Evolutionary conservation across 78 protist genomes (phyloP), one percentile per base, ranked within the genome.

Genomic region (Mastigamoeba balamuthi): DNA sequence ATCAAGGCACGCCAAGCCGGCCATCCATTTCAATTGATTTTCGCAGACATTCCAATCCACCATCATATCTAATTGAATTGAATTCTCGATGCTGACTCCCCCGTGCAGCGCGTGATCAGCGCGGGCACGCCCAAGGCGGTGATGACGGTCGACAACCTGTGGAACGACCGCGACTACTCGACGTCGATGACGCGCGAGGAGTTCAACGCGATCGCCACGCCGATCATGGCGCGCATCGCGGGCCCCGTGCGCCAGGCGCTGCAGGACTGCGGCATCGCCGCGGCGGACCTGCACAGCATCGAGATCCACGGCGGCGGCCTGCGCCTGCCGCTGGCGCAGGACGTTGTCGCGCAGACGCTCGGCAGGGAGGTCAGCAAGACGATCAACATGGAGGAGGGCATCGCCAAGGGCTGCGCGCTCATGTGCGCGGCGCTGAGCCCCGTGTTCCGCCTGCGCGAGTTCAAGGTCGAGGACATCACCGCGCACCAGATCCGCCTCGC

Each of bases 401-500:
- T 91, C 29, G 79, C 95, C 70, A 75, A 92, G 44, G 99, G 99
- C 40, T 85, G 93, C 66, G 95, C 95, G 17, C 85, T 94, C 48
- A 82, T 74, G 69, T 85, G 88, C 72, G 99, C 99, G 67, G 89
- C 89, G 81, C 71, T 94, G 69, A 64, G 82, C 25, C 96, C 96
- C 37, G 44, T 72, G 8, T 93, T 93, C 91, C 70, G 80, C 40
- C 94, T 94, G 39, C 88, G 93, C 42, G 94, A 89, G 42, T 93
- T 85, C 52, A 35, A 27, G 25, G 73, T 91, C 29, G 38, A 63
- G 58, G 97, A 94, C 69, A 42, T 48, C 10, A 72, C 87, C 4
- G 71, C 82, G 28, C 75, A 82, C 83, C 88, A 88, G 74, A 81
- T 94, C 66, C 37, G 38, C 33, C 63, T 87, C 53, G 27, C 42